phyloP scores from a whole-genome alignment of 2,329 filamentous ascomycete species.

The Microthyrium microscopicum region DNA sequence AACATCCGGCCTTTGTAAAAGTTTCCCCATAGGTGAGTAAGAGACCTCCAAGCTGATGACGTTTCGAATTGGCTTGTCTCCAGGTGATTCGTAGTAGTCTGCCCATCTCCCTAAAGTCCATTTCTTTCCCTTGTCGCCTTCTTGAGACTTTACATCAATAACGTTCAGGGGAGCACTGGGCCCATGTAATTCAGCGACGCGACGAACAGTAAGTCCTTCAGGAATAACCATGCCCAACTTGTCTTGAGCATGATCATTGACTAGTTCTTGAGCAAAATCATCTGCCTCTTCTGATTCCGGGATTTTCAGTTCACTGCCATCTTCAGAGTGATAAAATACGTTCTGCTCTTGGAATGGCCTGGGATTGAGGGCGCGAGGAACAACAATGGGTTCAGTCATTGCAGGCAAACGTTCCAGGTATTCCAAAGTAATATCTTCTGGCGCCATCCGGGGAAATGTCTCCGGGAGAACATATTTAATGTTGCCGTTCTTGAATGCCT shows the following conservation, averaged over 20 bases:
- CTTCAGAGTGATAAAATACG: neutral
- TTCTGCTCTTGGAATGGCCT: slow-evolving; percentile 19
- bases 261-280: slow-evolving; percentile 32
- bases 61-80: slow-evolving; percentile 47
- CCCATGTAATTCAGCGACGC: slow-evolving; percentile 47
- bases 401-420: slow-evolving; percentile 45
- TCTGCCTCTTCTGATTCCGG: slow-evolving; percentile 13
- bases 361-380: slow-evolving; percentile 44
- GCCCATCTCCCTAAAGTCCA: slow-evolving; percentile 52
- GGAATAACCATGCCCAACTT: slow-evolving; percentile 53
- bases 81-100: slow-evolving; percentile 40
- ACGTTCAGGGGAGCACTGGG: slow-evolving; percentile 46
- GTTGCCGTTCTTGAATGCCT: slow-evolving; percentile 47
- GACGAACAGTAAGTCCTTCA: slow-evolving; percentile 42
- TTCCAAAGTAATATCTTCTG: slow-evolving; percentile 45
- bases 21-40: slow-evolving; percentile 41
- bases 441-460: slow-evolving; percentile 45
- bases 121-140: slow-evolving; percentile 40
- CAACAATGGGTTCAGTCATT: slow-evolving; percentile 51
- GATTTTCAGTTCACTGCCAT: slow-evolving; percentile 9
- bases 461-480: slow-evolving; percentile 41
- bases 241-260: slow-evolving; percentile 45
- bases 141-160: slow-evolving; percentile 54
- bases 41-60: slow-evolving; percentile 56
- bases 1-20: slow-evolving; percentile 46